Conservation (phyloP, 1,284 basidiomycete species). For the Sparassis latifolia region DNA sequence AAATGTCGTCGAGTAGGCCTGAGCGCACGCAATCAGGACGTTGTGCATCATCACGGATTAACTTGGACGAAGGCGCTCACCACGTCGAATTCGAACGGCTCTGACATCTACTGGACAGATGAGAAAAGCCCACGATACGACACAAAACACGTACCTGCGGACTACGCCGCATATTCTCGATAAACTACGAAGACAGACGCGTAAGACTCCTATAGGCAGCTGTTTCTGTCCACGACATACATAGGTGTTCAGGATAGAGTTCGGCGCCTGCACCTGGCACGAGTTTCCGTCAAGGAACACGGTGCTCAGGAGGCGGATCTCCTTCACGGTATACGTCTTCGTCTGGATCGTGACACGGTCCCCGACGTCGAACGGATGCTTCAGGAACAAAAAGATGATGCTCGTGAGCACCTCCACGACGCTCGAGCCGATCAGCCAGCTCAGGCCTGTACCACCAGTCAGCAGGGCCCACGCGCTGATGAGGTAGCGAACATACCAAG, state of each 20-base stretch:
- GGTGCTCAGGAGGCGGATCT: conserved; percentile 80
- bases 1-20: conserved; percentile 70
- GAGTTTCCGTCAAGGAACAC: conserved; percentile 62
- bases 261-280: conserved; percentile 61
- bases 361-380: conserved; percentile 86
- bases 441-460: conserved; percentile 46
- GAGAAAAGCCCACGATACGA: background rate
- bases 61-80: conserved; percentile 10
- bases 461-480: background rate
- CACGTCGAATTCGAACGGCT: conserved; percentile 79
- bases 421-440: conserved; percentile 82
- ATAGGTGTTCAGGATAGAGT: conserved; percentile 61
- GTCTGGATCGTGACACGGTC: conserved; percentile 61
- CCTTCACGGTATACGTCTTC: conserved; percentile 74
- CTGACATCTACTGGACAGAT: conserved; percentile 48
- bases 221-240: conserved; percentile 28
- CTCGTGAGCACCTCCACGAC: conserved; percentile 65
- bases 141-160: conserved; percentile 37
- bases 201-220: background rate
- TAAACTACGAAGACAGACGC: conserved; percentile 38
- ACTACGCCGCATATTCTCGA: conserved; percentile 68
- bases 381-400: conserved; percentile 85
- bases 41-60: background rate
- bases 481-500: conserved; percentile 44
- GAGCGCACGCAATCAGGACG: background rate